Percentiles rank a stretch among this genome's conserved stretches.
phyloP scores from a whole-genome alignment of 1,139 yeast genomes.

The Zygoascus sp. region DNA sequence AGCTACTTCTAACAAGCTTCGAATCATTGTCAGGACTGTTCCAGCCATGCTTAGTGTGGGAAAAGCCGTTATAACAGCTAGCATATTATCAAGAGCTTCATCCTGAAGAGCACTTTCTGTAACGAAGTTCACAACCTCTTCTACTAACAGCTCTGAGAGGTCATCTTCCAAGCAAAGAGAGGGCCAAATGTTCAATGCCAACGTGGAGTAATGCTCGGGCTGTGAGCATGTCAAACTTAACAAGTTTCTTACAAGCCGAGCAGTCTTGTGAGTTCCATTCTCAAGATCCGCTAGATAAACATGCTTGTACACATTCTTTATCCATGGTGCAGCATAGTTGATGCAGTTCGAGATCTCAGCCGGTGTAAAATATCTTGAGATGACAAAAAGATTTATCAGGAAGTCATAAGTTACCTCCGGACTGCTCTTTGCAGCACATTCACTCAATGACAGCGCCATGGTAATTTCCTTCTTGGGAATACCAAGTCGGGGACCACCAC shows the following conservation, averaged over 20 bases:
- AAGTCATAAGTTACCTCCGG: constrained; percentile 64
- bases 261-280: constrained; percentile 57
- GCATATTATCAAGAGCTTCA: constrained; percentile 36
- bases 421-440: constrained; percentile 50
- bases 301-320: constrained; percentile 58
- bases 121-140: constrained; percentile 64
- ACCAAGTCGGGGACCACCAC: constrained; percentile 58
- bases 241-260: constrained; percentile 59
- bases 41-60: constrained; percentile 77
- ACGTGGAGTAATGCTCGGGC: constrained; percentile 41
- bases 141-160: constrained; percentile 55
- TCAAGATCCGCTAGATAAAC: constrained; percentile 44
- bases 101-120: constrained; percentile 73
- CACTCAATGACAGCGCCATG: constrained; percentile 58
- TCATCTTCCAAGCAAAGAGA: constrained; percentile 58
- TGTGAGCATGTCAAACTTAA: constrained; percentile 52
- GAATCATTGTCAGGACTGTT: constrained; percentile 52
- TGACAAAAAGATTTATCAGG: constrained; percentile 55
- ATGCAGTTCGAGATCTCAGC: constrained; percentile 44
- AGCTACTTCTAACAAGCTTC: constrained; percentile 46
- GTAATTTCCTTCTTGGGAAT: constrained; percentile 69
- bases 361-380: constrained; percentile 43
- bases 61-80: constrained; percentile 55
- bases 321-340: constrained; percentile 69
- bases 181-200: constrained; percentile 68